A percentile compares a stretch with the other conserved stretches of the same genome.
phyloP scores from a whole-genome alignment of 495 filamentous ascomycete genomes.

The Zalerion maritima region DNA sequence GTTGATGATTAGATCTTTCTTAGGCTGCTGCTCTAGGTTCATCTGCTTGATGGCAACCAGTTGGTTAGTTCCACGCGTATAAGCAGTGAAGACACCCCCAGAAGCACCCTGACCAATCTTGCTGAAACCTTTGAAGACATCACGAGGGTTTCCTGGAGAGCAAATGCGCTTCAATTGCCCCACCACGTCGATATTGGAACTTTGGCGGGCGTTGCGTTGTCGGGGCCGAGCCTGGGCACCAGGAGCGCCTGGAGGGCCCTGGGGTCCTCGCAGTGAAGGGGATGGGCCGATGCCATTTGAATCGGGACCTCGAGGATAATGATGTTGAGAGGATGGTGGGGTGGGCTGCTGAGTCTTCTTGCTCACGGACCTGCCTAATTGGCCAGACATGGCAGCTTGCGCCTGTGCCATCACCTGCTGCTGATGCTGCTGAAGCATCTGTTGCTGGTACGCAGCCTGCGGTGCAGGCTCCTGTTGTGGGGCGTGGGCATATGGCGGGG shows the following conservation, averaged over 20 bases:
- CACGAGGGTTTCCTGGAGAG: constrained; percentile 72
- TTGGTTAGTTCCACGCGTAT: constrained; percentile 65
- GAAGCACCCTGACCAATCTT: constrained; percentile 98
- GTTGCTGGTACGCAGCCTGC: constrained; percentile 52
- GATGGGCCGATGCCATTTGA: constrained; percentile 41
- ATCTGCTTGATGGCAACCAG: constrained; percentile 99
- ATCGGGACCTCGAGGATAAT: constrained; percentile 36
- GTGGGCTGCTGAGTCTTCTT: constrained; percentile 41
- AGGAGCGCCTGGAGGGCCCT: constrained; percentile 25
- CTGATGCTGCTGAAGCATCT: constrained; percentile 51
- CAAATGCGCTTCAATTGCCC: constrained; percentile 75
- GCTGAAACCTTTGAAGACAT: constrained; percentile 71
- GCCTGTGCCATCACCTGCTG: constrained; percentile 62
- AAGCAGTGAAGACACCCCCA: constrained; percentile 87
- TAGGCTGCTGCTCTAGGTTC: constrained; percentile 95
- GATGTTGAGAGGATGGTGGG: constrained; percentile 42
- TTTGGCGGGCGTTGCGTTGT: constrained; percentile 62
- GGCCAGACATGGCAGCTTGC: constrained; percentile 42
- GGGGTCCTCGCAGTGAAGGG: constrained; percentile 25
- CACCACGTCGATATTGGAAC: constrained; percentile 62
- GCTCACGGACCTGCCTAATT: constrained; percentile 49
- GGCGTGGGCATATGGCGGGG: constrained; percentile 23
- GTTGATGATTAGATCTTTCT: constrained; percentile 98
- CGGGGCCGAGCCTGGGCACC: constrained; percentile 52
- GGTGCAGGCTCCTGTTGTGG: constrained; percentile 18